Conservation (phyloP, 2,329 filamentous ascomycete genomes). For the Cadophora gregata region DNA sequence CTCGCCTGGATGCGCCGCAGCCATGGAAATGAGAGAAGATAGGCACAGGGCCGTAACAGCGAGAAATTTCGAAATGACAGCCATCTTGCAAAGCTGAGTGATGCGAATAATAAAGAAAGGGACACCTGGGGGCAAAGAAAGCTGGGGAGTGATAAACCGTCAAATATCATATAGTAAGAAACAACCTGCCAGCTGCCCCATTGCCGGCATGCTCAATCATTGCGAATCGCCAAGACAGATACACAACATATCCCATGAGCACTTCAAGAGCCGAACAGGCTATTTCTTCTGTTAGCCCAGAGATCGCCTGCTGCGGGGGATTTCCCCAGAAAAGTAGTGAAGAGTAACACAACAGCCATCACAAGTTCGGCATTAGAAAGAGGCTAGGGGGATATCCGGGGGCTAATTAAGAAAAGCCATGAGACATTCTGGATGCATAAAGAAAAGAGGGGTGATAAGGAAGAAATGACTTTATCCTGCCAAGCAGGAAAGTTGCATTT, state of each 20-base stretch:
- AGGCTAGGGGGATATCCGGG: neutral
- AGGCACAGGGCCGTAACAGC: slow-evolving; percentile 25
- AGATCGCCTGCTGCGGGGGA: neutral
- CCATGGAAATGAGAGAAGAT: slow-evolving; percentile 16
- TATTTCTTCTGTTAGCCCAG: neutral
- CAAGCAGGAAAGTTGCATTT: slow-evolving; percentile 13
- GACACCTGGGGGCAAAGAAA: neutral
- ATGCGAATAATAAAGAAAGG: neutral
- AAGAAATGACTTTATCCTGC: neutral
- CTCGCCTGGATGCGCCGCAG: slow-evolving; percentile 25
- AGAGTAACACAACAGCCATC: neutral
- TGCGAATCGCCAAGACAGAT: neutral
- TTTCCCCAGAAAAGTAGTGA: neutral
- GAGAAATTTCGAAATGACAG: slow-evolving; percentile 24
- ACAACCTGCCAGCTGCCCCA: neutral
- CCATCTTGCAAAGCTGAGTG: slow-evolving; percentile 16
- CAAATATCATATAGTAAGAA: slow-evolving; percentile 3
- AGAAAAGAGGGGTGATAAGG: neutral
- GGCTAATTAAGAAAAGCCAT: neutral
- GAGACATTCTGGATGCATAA: slow-evolving; percentile 6
- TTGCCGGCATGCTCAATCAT: slow-evolving; percentile 5
- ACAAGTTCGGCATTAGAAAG: neutral
- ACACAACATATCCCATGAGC: neutral
- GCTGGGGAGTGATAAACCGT: slow-evolving; percentile 12
- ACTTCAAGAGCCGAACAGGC: slow-evolving; percentile 3